Base-by-base conservation (phyloP, 202 grass and related monocot species). In the Musa balbisiana region DNA sequence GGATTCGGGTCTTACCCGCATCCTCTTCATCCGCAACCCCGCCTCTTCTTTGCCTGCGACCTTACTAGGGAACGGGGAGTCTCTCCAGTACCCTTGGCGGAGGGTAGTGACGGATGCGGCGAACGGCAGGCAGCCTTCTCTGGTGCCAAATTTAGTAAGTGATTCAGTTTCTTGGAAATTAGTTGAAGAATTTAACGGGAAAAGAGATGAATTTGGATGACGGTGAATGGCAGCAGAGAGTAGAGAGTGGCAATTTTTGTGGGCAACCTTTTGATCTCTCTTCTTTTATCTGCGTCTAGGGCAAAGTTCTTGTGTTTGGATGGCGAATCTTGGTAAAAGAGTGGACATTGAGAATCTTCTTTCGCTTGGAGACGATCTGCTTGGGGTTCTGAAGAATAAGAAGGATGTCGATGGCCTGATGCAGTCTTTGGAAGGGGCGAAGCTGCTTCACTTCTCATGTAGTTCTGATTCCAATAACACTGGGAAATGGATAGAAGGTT, bases 401-500 rank as follows among this genome's bases (percentile, higher is more conserved):
- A 85, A 85, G 60, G 87, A 87, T 75, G 73, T 51, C 0, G 78
- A 85, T 56, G 73, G 9, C 20, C 52, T 84, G 11, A 80, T 78
- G 80, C 85, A 85, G 73, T 62, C 65, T 10, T 80, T 60, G 68
- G 70, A 76, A 10, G 72, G 73, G 17, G 82, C 65, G 27, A 66
- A 73, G 71, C 88, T 86, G 76, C 80, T 96, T 67, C 80, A 67
- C 14, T 96, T 87, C 53, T 72, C 72, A 50, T 88, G 82, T 52
- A 67, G 9, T 26, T 90, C 85, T n/a, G 78, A 91, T 2, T 78
- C 75, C 8, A 14, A 23, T 21, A 73, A 90, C 64, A 74, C 90
- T 26, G 66, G 74, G 27, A 49, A 64, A 72, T 76, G 82, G 17
- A 29, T 84, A 8, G 76, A 82, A 91, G 86, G 90, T 88, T 8